A percentile compares a stretch with the other conserved stretches of the same genome.
These are phyloP conservation scores for Penicillium thymicola DNA, from an alignment of 2,329 filamentous ascomycete species.

Conservation along the genomic window DNA sequence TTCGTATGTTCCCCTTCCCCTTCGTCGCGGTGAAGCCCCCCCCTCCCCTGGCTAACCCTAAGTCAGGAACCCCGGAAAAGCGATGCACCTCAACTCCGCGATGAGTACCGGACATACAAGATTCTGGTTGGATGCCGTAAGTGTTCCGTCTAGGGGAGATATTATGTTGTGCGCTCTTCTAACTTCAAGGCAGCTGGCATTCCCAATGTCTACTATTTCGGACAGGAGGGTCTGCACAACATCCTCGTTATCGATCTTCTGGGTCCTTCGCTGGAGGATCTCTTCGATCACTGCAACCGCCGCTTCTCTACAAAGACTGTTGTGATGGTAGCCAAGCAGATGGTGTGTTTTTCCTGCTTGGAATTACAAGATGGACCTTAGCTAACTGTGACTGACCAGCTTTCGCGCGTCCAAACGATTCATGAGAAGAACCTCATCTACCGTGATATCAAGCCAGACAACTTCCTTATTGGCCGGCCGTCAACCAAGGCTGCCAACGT, in stretches of 20 bases:
- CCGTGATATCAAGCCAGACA: constrained; percentile 98
- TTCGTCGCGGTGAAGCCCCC: not conserved
- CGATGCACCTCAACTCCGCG: constrained; percentile 93
- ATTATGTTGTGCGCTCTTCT: constrained; percentile 24
- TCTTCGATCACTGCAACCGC: constrained; percentile 95
- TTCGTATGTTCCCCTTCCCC: constrained; percentile 64
- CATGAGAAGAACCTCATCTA: constrained; percentile 99
- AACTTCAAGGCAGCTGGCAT: constrained; percentile 70
- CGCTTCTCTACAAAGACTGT: constrained; percentile 97
- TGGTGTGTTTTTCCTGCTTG: constrained; percentile 56
- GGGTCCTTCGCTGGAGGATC: constrained; percentile 88
- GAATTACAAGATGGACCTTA: not conserved
- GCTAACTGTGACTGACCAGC: constrained; percentile 43
- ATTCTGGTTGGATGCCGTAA: constrained; percentile 98
- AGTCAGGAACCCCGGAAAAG: constrained; percentile 94
- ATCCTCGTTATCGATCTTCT: constrained; percentile 97
- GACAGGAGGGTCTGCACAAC: constrained; percentile 97
- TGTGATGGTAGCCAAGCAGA: constrained; percentile 98
- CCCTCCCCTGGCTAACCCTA: constrained; percentile 19
- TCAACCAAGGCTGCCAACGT: constrained; percentile 94
- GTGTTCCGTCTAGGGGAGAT: constrained; percentile 42
- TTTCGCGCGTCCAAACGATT: constrained; percentile 88
- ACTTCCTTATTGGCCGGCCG: constrained; percentile 93
- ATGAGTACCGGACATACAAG: constrained; percentile 99
- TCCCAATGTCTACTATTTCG: constrained; percentile 99